Evolutionary conservation across 331 rosid genomes (phyloP).

Genomic region (Dryas integrifolia): DNA sequence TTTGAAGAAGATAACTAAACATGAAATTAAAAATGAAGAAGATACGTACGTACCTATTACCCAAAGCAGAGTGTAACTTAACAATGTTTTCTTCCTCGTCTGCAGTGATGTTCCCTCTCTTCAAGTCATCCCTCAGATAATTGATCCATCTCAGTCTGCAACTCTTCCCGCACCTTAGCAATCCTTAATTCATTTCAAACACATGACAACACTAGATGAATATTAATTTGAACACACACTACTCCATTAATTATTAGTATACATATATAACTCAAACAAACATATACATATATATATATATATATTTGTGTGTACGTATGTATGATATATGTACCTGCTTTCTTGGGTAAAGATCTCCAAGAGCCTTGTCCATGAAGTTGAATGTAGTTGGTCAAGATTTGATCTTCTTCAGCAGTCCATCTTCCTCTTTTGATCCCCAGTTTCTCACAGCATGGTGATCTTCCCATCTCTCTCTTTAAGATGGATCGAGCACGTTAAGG

Average conservation of each 20-base stretch:
- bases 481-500: no score
- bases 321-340: slow-evolving; percentile 45
- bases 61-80: slow-evolving; percentile 60
- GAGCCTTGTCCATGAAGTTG: slow-evolving; percentile 63
- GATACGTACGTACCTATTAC: slow-evolving; percentile 52
- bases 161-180: slow-evolving; percentile 84
- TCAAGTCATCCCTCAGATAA: slow-evolving; percentile 72
- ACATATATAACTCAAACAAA: no score
- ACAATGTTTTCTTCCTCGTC: slow-evolving; percentile 78
- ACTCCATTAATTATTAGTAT: no score
- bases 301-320: no score
- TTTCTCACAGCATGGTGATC: slow-evolving; percentile 83
- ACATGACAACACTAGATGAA: not conserved
- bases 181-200: slow-evolving; percentile 38
- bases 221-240: not conserved
- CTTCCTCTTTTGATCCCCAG: slow-evolving; percentile 72
- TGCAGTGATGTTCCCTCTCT: slow-evolving; percentile 77
- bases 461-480: slow-evolving; percentile 45
- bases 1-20: no score
- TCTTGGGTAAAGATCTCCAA: slow-evolving; percentile 74
- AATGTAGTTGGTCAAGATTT: slow-evolving; percentile 56
- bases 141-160: slow-evolving; percentile 89
- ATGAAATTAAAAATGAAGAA: no score
- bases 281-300: not conserved
- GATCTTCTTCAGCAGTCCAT: slow-evolving; percentile 80